Evolutionary conservation across 208 protist genomes (phyloP).

Genomic region (Herpetomonas samuelpessoai): DNA sequence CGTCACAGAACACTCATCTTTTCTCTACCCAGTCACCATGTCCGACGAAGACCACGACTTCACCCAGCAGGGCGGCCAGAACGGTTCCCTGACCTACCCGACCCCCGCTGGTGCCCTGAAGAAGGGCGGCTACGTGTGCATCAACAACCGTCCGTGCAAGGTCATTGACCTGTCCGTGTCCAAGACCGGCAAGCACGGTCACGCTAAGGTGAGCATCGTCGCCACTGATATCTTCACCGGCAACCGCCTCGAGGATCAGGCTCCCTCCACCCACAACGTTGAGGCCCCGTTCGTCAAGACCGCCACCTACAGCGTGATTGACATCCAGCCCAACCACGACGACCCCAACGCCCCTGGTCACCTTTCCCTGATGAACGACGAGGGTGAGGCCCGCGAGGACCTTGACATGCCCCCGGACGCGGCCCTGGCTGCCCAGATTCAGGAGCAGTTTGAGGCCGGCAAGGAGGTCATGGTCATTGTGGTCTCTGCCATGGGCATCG

Average conservation of each 20-base stretch:
- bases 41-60: conserved; percentile 77
- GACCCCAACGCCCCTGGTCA: conserved; percentile 59
- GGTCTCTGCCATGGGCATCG: conserved; percentile 94
- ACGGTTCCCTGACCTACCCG: conserved; percentile 85
- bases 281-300: conserved; percentile 95
- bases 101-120: conserved; percentile 85
- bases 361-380: conserved; percentile 91
- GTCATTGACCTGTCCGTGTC: conserved; percentile 98
- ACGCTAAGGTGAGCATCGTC: conserved; percentile 98
- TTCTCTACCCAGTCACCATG: conserved; percentile 18
- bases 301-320: conserved; percentile 93
- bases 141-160: conserved; percentile 95
- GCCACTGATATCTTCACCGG: conserved; percentile 98
- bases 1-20: neutral
- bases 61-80: conserved; percentile 52
- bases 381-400: conserved; percentile 94
- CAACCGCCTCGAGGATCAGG: conserved; percentile 98
- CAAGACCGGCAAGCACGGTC: conserved; percentile 99
- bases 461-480: conserved; percentile 95
- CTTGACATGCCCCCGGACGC: conserved; percentile 93
- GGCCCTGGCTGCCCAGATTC: conserved; percentile 87
- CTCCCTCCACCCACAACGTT: conserved; percentile 97
- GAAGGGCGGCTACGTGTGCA: conserved; percentile 89
- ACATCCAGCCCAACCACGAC: conserved; percentile 92
- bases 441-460: conserved; percentile 89